phyloP scores from a whole-genome alignment of 2,329 filamentous ascomycete species.

The Fusarium papillatum region DNA sequence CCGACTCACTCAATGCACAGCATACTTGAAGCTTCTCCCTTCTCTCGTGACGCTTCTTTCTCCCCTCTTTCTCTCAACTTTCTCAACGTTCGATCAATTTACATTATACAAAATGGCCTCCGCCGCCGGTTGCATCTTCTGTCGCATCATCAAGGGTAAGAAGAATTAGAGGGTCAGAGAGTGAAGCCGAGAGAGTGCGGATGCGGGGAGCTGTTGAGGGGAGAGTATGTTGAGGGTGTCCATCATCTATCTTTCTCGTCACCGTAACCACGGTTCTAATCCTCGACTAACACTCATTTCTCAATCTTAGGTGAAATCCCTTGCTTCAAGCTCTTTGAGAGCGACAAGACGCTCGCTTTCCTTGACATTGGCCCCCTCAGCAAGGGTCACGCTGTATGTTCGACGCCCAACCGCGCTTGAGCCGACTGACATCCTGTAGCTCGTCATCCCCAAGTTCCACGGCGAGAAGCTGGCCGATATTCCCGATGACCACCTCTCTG shows the following conservation, averaged over 20 bases:
- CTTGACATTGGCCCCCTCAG: slow-evolving; percentile 95
- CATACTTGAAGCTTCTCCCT: background rate
- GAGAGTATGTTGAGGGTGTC: slow-evolving; percentile 33
- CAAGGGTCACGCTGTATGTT: slow-evolving; percentile 86
- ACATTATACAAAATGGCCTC: slow-evolving; percentile 18
- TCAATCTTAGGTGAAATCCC: slow-evolving; percentile 85
- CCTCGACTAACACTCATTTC: slow-evolving; percentile 25
- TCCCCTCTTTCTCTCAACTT: background rate
- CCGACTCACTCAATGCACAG: background rate
- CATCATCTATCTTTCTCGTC: slow-evolving; percentile 18
- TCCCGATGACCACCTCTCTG: slow-evolving; percentile 86
- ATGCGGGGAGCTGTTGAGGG: slow-evolving; percentile 13
- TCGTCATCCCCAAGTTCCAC: slow-evolving; percentile 96
- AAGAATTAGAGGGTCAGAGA: slow-evolving; percentile 8
- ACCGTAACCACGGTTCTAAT: background rate
- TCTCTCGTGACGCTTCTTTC: background rate
- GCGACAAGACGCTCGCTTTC: slow-evolving; percentile 93
- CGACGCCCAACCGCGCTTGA: background rate
- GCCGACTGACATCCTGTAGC: slow-evolving; percentile 62
- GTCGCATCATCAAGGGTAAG: slow-evolving; percentile 94
- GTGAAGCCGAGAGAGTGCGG: background rate
- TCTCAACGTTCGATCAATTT: background rate
- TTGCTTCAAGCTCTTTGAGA: slow-evolving; percentile 96
- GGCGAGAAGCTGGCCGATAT: slow-evolving; percentile 94
- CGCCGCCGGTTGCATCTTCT: slow-evolving; percentile 84